Evolutionary conservation across 768 basidiomycete species (phyloP).

Genomic region (Termitomyces sp.): DNA sequence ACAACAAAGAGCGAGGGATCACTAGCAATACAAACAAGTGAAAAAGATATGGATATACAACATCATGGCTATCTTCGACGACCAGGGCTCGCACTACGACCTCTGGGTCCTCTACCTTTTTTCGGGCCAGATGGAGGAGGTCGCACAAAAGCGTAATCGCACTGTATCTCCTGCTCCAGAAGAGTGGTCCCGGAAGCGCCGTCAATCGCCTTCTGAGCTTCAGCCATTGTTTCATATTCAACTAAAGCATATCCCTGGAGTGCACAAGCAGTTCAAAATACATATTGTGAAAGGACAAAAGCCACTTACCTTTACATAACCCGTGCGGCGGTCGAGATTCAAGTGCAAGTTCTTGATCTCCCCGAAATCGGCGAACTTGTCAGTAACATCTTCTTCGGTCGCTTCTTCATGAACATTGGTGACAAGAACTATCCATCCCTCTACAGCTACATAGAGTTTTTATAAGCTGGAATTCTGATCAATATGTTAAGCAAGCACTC

Average conservation of each 20-base stretch:
- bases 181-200: conserved; percentile 78
- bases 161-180: conserved; percentile 82
- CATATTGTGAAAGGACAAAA: conserved; percentile 2
- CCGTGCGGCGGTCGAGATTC: conserved; percentile 93
- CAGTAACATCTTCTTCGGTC: conserved; percentile 93
- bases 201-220: conserved; percentile 92
- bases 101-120: conserved; percentile 63
- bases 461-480: conserved; percentile 2
- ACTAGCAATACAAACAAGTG: neutral
- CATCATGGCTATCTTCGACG: conserved; percentile 37
- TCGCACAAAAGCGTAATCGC: conserved; percentile 90
- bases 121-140: conserved; percentile 83
- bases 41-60: neutral
- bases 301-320: conserved; percentile 87
- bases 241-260: conserved; percentile 95
- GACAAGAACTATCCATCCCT: conserved; percentile 97
- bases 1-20: neutral
- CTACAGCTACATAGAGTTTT: conserved; percentile 62
- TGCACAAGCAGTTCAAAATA: neutral
- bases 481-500: conserved; percentile 24
- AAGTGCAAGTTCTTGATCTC: conserved; percentile 98
- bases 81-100: conserved; percentile 79
- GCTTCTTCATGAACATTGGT: conserved; percentile 98
- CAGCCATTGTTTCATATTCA: conserved; percentile 93
- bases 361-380: conserved; percentile 95